A percentile compares a stretch with the other conserved stretches of the same genome.
Conservation (phyloP, 441 rosid genomes). For the Monsonia emarginata region DNA sequence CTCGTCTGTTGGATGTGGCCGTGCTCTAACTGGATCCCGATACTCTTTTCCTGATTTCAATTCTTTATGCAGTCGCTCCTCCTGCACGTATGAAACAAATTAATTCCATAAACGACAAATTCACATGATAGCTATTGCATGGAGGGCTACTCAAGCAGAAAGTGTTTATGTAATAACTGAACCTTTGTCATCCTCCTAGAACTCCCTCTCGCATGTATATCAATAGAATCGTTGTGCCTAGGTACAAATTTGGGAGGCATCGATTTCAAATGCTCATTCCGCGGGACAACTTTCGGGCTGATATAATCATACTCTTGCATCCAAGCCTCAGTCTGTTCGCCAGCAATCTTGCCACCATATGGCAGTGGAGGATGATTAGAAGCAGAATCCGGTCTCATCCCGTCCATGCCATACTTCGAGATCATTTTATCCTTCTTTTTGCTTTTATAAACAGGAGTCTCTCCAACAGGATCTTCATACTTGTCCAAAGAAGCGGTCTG, state of each 20-base stretch:
- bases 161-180: background rate
- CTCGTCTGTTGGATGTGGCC: conserved; percentile 23
- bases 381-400: conserved; percentile 31
- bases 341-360: conserved; percentile 21
- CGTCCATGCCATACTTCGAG: conserved; percentile 36
- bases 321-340: conserved; percentile 24
- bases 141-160: background rate
- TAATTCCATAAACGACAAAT: conserved; percentile 17
- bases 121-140: background rate
- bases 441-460: conserved; percentile 27
- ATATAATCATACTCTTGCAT: conserved; percentile 25
- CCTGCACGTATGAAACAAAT: conserved; percentile 22
- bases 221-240: conserved; percentile 31
- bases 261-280: conserved; percentile 27
- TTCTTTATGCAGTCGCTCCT: conserved; percentile 29
- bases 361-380: conserved; percentile 24
- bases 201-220: conserved; percentile 32
- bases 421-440: conserved; percentile 30
- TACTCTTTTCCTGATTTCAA: conserved; percentile 26
- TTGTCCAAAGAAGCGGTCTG: conserved; percentile 29
- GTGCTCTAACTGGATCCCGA: conserved; percentile 14
- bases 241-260: conserved; percentile 32
- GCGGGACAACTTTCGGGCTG: conserved; percentile 25
- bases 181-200: conserved; percentile 38
- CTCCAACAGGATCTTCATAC: conserved; percentile 33